These are phyloP conservation scores for Scheffersomyces segobiensis DNA, from an alignment of 1,139 yeast genomes.

Conservation along the genomic window DNA sequence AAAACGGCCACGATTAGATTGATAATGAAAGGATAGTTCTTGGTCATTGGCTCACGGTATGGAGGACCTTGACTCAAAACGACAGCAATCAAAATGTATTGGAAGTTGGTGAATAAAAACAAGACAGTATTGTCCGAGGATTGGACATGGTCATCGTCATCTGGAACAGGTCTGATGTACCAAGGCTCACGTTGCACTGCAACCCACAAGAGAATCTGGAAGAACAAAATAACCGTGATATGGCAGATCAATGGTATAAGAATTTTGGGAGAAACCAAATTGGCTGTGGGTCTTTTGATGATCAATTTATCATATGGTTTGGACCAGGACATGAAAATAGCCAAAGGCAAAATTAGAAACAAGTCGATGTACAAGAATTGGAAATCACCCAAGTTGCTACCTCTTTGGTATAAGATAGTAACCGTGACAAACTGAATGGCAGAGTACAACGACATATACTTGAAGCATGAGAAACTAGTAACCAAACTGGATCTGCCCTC, in stretches of 20 bases:
- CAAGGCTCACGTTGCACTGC: conserved; percentile 60
- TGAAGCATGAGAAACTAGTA: conserved; percentile 94
- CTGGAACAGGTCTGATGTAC: conserved; percentile 83
- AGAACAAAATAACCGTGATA: conserved; percentile 57
- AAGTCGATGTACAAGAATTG: conserved; percentile 93
- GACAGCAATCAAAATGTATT: conserved; percentile 81
- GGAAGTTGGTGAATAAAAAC: conserved; percentile 81
- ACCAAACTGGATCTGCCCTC: conserved; percentile 96
- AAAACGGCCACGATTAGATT: conserved; percentile 55
- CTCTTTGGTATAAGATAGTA: conserved; percentile 78
- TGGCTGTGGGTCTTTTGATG: conserved; percentile 87
- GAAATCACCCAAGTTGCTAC: conserved; percentile 95
- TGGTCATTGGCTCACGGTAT: conserved; percentile 74
- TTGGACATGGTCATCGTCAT: conserved; percentile 79
- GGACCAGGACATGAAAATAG: conserved; percentile 97
- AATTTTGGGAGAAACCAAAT: conserved; percentile 84
- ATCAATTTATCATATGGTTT: conserved; percentile 66
- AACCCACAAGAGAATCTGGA: conserved; percentile 72
- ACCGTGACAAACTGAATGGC: conserved; percentile 94
- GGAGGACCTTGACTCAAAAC: conserved; percentile 92
- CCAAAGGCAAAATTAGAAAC: conserved; percentile 86
- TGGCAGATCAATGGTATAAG: conserved; percentile 78
- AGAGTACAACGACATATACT: conserved; percentile 94
- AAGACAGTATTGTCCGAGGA: conserved; percentile 88
- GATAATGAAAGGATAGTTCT: conserved; percentile 69